Conservation (phyloP, 2,329 filamentous ascomycete species). For the Diaporthe sp. region DNA sequence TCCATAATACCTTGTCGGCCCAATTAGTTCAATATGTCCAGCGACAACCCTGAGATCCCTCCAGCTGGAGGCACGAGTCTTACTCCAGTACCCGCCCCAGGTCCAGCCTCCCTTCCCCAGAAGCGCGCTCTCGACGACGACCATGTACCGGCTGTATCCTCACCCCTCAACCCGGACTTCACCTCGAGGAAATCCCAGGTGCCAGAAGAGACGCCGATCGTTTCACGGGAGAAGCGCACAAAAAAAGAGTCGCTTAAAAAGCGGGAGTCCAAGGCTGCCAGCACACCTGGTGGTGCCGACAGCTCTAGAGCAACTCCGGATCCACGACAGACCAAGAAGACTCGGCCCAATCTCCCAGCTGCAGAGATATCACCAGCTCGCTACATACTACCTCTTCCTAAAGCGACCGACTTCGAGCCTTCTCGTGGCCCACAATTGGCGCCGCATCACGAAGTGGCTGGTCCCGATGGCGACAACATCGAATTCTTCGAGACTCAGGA, state of each 20-base stretch:
- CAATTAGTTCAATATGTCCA: constrained; percentile 25
- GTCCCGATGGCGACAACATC: constrained; percentile 62
- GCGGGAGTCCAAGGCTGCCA: constrained; percentile 70
- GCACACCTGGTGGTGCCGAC: constrained; percentile 53
- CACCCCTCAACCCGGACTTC: constrained; percentile 79
- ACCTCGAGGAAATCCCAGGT: constrained; percentile 49
- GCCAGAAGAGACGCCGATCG: constrained; percentile 51
- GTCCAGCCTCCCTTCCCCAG: constrained; percentile 67
- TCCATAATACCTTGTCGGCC: neutral
- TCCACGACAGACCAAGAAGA: constrained; percentile 58
- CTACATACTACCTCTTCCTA: constrained; percentile 75
- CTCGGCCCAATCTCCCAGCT: constrained; percentile 48
- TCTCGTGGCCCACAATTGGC: constrained; percentile 69
- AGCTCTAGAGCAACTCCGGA: constrained; percentile 70
- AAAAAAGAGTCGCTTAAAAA: constrained; percentile 79
- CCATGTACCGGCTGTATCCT: constrained; percentile 78
- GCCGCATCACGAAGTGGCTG: constrained; percentile 65
- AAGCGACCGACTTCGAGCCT: constrained; percentile 71
- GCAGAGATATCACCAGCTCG: constrained; percentile 66
- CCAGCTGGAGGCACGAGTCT: constrained; percentile 15
- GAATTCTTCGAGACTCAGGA: constrained; percentile 75
- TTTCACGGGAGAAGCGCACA: constrained; percentile 63
- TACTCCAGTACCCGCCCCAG: neutral
- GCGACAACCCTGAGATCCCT: constrained; percentile 33
- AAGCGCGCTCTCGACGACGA: constrained; percentile 77